Evolutionary conservation across 192 early-diverging fungal genomes (phyloP).

Genomic region (Coemansia sp.): DNA sequence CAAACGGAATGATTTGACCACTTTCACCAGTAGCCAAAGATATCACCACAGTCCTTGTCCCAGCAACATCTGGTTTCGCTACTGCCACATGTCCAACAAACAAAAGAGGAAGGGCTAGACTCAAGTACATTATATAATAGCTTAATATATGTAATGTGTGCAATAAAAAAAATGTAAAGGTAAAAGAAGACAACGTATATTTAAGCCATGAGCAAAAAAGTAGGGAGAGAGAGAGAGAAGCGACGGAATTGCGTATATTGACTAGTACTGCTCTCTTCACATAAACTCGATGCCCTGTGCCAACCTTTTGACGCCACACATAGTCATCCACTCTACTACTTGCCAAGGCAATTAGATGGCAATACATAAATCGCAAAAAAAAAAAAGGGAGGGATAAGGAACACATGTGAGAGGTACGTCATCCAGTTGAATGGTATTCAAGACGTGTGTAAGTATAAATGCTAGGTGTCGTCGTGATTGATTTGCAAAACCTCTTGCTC

Average conservation of each 20-base stretch:
- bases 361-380: background rate
- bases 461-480: background rate
- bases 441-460: background rate
- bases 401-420: background rate
- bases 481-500: constrained; percentile 46
- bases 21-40: constrained; percentile 33
- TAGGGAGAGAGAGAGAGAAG: background rate
- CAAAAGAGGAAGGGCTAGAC: background rate
- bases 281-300: background rate
- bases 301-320: background rate
- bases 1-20: constrained; percentile 36
- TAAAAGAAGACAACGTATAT: background rate
- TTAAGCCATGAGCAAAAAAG: background rate
- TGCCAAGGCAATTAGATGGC: background rate
- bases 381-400: background rate
- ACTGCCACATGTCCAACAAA: background rate
- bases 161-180: background rate
- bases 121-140: background rate
- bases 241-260: constrained; percentile 11
- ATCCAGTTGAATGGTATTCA: background rate
- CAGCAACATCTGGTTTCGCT: constrained; percentile 32
- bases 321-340: background rate
- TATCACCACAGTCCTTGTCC: constrained; percentile 43
- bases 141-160: background rate
- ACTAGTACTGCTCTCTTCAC: constrained; percentile 11